Evolutionary conservation across 768 basidiomycete genomes (phyloP).

Genomic region (Galerina marginata): DNA sequence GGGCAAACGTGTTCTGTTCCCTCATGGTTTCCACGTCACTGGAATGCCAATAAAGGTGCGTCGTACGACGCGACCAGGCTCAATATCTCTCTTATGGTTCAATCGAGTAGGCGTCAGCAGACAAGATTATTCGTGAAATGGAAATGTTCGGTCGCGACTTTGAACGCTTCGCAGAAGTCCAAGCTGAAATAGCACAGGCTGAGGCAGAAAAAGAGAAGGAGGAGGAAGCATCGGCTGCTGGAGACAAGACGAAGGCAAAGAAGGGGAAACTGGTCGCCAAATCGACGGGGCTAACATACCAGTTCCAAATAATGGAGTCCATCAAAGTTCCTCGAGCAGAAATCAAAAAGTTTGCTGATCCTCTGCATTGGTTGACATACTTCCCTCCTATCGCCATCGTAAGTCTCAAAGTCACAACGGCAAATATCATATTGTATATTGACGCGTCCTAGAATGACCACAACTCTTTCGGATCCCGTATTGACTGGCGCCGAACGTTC

Average conservation of each 20-base stretch:
- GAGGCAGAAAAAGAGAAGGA: constrained; percentile 53
- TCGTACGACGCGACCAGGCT: constrained; percentile 7
- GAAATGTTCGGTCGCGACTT: constrained; percentile 94
- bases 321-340: constrained; percentile 87
- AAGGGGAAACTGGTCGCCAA: constrained; percentile 96
- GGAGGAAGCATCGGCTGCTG: constrained; percentile 37
- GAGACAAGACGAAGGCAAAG: constrained; percentile 78
- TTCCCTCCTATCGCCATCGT: constrained; percentile 96
- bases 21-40: constrained; percentile 97
- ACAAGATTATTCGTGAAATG: constrained; percentile 97
- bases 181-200: constrained; percentile 48
- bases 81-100: background rate
- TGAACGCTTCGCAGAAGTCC: constrained; percentile 62
- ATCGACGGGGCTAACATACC: constrained; percentile 91
- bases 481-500: constrained; percentile 97
- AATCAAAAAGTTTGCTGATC: constrained; percentile 96
- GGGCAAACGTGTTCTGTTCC: constrained; percentile 93
- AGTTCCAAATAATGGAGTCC: constrained; percentile 98
- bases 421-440: constrained; percentile 1
- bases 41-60: constrained; percentile 99
- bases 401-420: constrained; percentile 28
- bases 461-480: constrained; percentile 87
- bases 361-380: constrained; percentile 89
- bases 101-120: constrained; percentile 79
- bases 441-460: constrained; percentile 57